Conservation (phyloP, 1,284 basidiomycete genomes). For the Cryptococcus sp. region DNA sequence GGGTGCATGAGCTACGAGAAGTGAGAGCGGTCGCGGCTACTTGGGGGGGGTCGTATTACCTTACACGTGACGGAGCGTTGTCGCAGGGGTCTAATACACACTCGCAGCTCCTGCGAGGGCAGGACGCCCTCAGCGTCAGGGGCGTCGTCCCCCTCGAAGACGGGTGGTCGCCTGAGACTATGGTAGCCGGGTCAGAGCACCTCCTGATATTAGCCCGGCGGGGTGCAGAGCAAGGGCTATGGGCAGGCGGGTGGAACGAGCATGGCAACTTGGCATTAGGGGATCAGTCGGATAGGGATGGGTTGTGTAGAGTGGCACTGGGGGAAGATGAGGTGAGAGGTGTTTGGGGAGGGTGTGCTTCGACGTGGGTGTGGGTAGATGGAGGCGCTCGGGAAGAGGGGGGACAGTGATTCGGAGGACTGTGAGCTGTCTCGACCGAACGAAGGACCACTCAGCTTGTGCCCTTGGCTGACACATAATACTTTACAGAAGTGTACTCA, state of each 20-base stretch:
- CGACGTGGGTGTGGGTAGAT: slow-evolving; percentile 31
- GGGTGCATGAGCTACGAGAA: slow-evolving; percentile 40
- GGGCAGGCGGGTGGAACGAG: slow-evolving; percentile 93
- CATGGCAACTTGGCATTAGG: slow-evolving; percentile 82
- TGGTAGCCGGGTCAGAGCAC: slow-evolving; percentile 77
- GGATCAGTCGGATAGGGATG: slow-evolving; percentile 54
- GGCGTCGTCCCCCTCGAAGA: slow-evolving; percentile 1
- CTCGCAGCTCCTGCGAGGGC: slow-evolving; percentile 58
- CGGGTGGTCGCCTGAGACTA: slow-evolving; percentile 26
- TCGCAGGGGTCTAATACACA: slow-evolving; percentile 65
- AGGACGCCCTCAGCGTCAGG: not conserved
- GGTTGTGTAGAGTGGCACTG: slow-evolving; percentile 45
- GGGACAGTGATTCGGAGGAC: too few relatives aligned
- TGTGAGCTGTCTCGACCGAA: too few relatives aligned
- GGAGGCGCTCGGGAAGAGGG: not conserved
- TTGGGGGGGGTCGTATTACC: slow-evolving; percentile 75
- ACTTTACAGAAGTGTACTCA: too few relatives aligned
- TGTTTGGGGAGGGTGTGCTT: slow-evolving; percentile 37
- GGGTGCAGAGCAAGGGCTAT: slow-evolving; percentile 53
- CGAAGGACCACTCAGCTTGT: too few relatives aligned
- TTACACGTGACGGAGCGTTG: slow-evolving; percentile 45
- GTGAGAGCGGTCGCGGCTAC: slow-evolving; percentile 59
- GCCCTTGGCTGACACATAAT: too few relatives aligned
- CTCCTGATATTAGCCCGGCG: slow-evolving; percentile 53
- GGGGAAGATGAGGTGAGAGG: slow-evolving; percentile 19